A percentile compares a stretch with the other conserved stretches of the same genome.
Evolutionary conservation across 306 rosid species (phyloP).

Genomic region (Elaeagnus macrophylla): DNA sequence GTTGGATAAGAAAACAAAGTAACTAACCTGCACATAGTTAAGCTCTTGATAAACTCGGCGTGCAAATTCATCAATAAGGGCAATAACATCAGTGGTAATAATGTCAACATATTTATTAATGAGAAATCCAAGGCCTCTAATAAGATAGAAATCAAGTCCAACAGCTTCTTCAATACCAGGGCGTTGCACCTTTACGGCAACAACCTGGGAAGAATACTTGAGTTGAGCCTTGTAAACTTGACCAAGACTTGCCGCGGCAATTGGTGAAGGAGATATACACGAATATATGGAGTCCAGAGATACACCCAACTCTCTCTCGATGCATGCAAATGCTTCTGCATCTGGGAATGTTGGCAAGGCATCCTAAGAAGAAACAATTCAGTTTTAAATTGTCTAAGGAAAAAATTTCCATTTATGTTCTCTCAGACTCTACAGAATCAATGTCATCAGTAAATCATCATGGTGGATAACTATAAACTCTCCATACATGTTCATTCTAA

Average conservation of each 20-base stretch:
- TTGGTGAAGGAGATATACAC: conserved; percentile 55
- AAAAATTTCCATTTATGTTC: too few species aligned
- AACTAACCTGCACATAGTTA: conserved; percentile 85
- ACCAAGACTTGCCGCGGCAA: conserved; percentile 98
- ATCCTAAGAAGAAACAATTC: conserved; percentile 32
- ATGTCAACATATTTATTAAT: conserved; percentile 71
- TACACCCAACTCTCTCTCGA: conserved; percentile 69
- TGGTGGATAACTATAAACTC: background rate
- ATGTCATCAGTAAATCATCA: too few species aligned
- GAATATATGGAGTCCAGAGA: conserved; percentile 70
- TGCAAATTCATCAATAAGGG: conserved; percentile 86
- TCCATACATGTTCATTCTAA: background rate
- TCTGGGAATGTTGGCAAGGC: conserved; percentile 84
- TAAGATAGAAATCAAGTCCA: conserved; percentile 83
- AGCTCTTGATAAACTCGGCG: conserved; percentile 91
- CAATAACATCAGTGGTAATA: conserved; percentile 77
- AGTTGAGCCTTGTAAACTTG: conserved; percentile 88
- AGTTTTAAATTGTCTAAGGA: too few species aligned
- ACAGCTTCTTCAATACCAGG: conserved; percentile 86
- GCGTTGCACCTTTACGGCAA: conserved; percentile 94
- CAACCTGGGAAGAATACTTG: conserved; percentile 52
- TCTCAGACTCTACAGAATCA: too few species aligned
- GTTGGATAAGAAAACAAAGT: conserved; percentile 16
- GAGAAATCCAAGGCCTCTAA: conserved; percentile 65
- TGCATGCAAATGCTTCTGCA: conserved; percentile 72